Conservation (phyloP, 176 grass and related monocot genomes). For the Aegilops tauschii region DNA sequence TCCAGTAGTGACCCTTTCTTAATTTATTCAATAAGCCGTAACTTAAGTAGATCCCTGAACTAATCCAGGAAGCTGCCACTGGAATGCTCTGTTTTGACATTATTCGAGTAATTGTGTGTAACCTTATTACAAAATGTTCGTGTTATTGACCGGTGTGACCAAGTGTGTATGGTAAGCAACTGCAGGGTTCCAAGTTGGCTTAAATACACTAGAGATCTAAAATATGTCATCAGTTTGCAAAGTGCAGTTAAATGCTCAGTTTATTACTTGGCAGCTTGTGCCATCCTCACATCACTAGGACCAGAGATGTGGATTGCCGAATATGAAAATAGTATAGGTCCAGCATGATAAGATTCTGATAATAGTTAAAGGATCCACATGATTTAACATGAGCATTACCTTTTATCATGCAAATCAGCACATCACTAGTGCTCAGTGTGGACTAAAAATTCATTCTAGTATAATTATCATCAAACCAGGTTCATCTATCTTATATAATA, state of each 20-base stretch:
- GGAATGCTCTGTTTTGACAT: background rate
- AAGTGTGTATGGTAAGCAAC: background rate
- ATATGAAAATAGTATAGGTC: conserved; percentile 17
- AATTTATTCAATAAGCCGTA: conserved; percentile 12
- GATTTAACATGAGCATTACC: conserved; percentile 25
- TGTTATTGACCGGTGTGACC: background rate
- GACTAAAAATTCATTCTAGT: background rate
- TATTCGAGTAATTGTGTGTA: background rate
- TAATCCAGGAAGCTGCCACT: background rate
- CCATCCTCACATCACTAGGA: conserved; percentile 15
- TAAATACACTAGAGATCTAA: background rate
- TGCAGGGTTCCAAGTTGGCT: background rate
- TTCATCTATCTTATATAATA: background rate
- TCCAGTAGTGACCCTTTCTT: conserved; percentile 22
- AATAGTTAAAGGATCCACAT: conserved; percentile 18
- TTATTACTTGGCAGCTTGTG: background rate
- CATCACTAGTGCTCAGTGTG: background rate
- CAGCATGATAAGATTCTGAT: conserved; percentile 8
- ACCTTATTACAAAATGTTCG: conserved; percentile 2
- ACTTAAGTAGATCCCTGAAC: background rate
- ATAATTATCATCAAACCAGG: background rate
- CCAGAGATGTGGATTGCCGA: background rate
- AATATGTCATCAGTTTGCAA: background rate
- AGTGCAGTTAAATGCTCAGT: background rate
- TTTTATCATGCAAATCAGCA: conserved; percentile 26